A percentile compares a stretch with the other conserved stretches of the same genome.
Evolutionary conservation across 2,329 filamentous ascomycete genomes (phyloP).

Genomic region (Penicillium sp.): DNA sequence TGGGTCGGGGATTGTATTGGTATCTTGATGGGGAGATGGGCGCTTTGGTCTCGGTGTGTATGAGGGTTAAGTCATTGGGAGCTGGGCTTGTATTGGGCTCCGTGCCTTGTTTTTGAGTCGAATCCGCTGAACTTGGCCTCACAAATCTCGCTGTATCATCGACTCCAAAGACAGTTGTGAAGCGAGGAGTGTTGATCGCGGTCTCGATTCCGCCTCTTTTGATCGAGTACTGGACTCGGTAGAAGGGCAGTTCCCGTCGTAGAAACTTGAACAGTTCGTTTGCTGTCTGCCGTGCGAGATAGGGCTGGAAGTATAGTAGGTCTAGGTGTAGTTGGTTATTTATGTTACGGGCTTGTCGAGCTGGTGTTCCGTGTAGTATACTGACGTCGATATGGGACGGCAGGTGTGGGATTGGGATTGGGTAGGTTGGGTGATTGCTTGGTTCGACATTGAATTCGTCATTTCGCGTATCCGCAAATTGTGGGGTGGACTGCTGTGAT

Average conservation of each 20-base stretch:
- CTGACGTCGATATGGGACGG: constrained; percentile 39
- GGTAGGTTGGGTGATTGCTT: constrained; percentile 53
- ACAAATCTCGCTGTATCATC: constrained; percentile 64
- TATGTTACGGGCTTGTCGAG: constrained; percentile 55
- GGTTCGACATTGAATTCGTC: not conserved
- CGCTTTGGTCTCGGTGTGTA: constrained; percentile 46
- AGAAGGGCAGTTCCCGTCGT: constrained; percentile 70
- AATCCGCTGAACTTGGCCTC: not conserved
- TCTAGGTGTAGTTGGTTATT: constrained; percentile 70
- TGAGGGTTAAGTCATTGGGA: constrained; percentile 17
- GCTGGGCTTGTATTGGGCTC: not conserved
- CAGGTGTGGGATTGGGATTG: constrained; percentile 52
- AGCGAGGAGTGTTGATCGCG: constrained; percentile 62
- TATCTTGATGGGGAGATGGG: constrained; percentile 50
- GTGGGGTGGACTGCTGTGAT: not conserved
- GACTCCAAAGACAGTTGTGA: constrained; percentile 61
- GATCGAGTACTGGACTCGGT: constrained; percentile 72
- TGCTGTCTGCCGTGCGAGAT: constrained; percentile 59
- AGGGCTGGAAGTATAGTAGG: constrained; percentile 73
- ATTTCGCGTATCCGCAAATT: not conserved
- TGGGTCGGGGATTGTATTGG: constrained; percentile 64
- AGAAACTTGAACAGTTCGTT: constrained; percentile 68
- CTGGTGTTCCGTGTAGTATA: constrained; percentile 43
- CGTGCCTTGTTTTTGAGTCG: not conserved
- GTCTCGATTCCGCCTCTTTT: constrained; percentile 64